phyloP scores from a whole-genome alignment of 306 rosid genomes.

The Ormosia emarginata region DNA sequence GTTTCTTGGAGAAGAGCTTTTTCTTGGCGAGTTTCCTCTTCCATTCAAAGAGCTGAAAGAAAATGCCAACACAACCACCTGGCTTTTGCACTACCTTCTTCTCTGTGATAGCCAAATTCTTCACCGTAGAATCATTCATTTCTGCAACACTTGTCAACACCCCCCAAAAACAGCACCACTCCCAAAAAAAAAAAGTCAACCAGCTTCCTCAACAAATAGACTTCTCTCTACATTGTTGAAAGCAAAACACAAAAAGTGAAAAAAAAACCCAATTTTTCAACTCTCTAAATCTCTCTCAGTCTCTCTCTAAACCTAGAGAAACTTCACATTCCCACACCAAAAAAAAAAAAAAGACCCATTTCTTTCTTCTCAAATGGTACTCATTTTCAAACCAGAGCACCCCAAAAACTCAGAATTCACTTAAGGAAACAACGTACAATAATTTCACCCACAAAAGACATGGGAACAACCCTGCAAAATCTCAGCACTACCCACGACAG shows the following conservation, averaged over 20 bases:
- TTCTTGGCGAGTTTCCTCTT: slow-evolving; percentile 76
- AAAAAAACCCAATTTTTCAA: neutral
- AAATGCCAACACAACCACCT: slow-evolving; percentile 85
- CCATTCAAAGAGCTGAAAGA: slow-evolving; percentile 95
- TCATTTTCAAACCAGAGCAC: neutral
- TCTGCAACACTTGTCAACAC: slow-evolving; percentile 18
- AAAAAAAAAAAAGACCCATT: neutral
- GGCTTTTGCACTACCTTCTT: slow-evolving; percentile 52
- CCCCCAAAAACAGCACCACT: neutral
- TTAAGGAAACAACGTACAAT: slow-evolving; percentile 23
- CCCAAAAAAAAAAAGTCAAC: neutral
- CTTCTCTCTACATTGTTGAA: slow-evolving; percentile 6
- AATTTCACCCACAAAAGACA: slow-evolving; percentile 37
- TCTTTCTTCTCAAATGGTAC: neutral
- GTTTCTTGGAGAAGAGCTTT: slow-evolving; percentile 75
- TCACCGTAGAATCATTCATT: slow-evolving; percentile 61
- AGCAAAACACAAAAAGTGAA: neutral
- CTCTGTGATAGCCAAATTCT: slow-evolving; percentile 62
- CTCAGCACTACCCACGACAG: slow-evolving; percentile 12
- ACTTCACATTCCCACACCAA: slow-evolving; percentile 13
- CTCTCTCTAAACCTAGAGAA: neutral
- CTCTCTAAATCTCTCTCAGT: neutral
- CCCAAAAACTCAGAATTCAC: neutral
- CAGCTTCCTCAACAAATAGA: slow-evolving; percentile 12
- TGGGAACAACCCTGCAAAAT: slow-evolving; percentile 29